These are phyloP conservation scores for Podila minutissima DNA, from an alignment of 192 early-diverging fungal species.

Conservation along the genomic window DNA sequence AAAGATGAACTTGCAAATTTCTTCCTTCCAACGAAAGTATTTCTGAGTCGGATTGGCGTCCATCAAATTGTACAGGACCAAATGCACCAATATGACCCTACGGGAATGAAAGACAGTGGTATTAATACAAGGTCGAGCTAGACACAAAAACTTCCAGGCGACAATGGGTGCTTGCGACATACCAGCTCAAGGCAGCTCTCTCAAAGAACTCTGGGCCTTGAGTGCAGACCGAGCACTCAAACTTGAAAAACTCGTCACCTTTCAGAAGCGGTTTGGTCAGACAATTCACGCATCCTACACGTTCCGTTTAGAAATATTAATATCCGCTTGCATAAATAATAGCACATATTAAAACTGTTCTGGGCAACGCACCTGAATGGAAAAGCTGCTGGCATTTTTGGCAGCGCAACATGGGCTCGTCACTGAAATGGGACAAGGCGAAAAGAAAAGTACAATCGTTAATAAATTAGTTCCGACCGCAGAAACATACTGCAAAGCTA, in stretches of 20 bases:
- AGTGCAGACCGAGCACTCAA: constrained; percentile 80
- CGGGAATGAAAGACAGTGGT: neutral
- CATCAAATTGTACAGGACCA: constrained; percentile 81
- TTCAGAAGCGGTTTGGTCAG: constrained; percentile 65
- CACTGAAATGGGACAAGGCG: constrained; percentile 33
- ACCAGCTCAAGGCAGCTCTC: constrained; percentile 78
- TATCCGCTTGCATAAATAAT: no score
- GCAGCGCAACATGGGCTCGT: constrained; percentile 77
- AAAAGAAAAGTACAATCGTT: neutral
- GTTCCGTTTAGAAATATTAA: no score
- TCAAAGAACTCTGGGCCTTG: constrained; percentile 70
- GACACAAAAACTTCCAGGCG: no score
- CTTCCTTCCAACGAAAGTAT: constrained; percentile 84
- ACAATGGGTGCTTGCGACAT: neutral
- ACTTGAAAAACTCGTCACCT: constrained; percentile 82
- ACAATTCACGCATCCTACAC: constrained; percentile 70
- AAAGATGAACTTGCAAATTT: constrained; percentile 81
- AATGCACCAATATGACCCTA: constrained; percentile 70
- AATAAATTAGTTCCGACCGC: neutral
- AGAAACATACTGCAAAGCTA: neutral
- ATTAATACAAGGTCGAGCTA: no score
- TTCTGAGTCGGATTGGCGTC: constrained; percentile 65
- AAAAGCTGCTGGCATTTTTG: constrained; percentile 74
- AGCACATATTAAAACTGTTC: neutral
- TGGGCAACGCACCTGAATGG: constrained; percentile 67